phyloP scores from a whole-genome alignment of 2,329 filamentous ascomycete species.

The Penicillium paneum region DNA sequence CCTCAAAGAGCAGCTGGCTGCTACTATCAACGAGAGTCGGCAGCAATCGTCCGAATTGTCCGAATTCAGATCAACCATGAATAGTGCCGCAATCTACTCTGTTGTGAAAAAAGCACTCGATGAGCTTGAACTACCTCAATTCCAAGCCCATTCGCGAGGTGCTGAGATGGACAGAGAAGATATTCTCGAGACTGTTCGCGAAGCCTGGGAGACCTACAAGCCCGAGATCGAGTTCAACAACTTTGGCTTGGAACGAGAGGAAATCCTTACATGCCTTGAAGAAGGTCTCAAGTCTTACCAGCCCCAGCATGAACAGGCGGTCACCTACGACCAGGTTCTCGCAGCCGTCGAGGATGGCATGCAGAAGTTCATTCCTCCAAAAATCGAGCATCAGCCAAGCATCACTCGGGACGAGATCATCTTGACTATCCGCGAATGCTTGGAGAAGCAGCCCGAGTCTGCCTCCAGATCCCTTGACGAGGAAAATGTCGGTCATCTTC shows the following conservation, averaged over 20 bases:
- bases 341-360: constrained; percentile 81
- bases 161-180: constrained; percentile 70
- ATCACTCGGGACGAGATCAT: constrained; percentile 81
- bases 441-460: constrained; percentile 70
- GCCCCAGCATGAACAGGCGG: constrained; percentile 52
- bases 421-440: constrained; percentile 75
- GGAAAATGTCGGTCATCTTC: constrained; percentile 25
- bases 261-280: constrained; percentile 80
- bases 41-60: constrained; percentile 64
- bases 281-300: constrained; percentile 78
- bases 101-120: constrained; percentile 72
- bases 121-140: constrained; percentile 58
- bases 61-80: constrained; percentile 62
- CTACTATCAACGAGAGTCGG: constrained; percentile 71
- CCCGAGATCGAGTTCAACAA: constrained; percentile 89
- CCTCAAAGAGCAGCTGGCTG: constrained; percentile 79
- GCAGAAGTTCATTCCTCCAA: constrained; percentile 73
- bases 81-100: constrained; percentile 82
- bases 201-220: constrained; percentile 92
- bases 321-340: constrained; percentile 80
- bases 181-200: constrained; percentile 79
- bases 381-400: constrained; percentile 64
- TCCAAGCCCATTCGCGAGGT: constrained; percentile 51
- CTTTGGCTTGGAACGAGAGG: constrained; percentile 83
- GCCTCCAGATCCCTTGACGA: constrained; percentile 22